phyloP scores from a whole-genome alignment of 139 green algal species.

The Chlamydomonas schloesseri region DNA sequence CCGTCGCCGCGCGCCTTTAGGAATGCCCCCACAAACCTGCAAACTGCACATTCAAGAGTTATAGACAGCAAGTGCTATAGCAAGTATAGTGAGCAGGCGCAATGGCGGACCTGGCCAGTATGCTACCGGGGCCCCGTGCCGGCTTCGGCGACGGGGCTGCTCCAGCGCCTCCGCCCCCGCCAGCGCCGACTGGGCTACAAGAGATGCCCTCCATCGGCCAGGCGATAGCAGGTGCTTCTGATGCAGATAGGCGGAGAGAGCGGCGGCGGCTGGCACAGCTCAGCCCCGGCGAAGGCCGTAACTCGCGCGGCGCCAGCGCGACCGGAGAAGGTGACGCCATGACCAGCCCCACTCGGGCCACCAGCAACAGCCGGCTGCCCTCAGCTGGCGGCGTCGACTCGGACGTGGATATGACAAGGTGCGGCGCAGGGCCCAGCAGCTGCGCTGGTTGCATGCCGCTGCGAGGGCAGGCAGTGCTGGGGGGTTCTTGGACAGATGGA shows the following conservation, averaged over 20 bases:
- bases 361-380: background rate
- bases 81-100: no score
- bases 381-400: background rate
- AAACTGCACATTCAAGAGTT: no score
- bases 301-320: background rate
- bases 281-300: constrained; percentile 27
- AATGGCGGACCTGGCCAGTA: constrained; percentile 9
- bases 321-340: background rate
- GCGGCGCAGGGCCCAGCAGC: background rate
- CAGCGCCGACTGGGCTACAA: background rate
- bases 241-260: background rate
- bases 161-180: no score
- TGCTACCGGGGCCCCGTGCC: background rate
- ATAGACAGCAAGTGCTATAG: no score
- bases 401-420: constrained; percentile 9
- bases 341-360: background rate
- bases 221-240: no score
- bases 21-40: no score
- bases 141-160: background rate
- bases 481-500: no score
- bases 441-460: no score
- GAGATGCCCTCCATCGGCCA: background rate
- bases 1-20: no score
- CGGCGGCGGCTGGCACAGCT: constrained; percentile 2
- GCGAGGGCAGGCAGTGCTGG: no score